Percentiles rank a stretch among this genome's conserved stretches.
These are phyloP conservation scores for Ceratocystis destructans DNA, from an alignment of 2,329 filamentous ascomycete species.

Conservation along the genomic window DNA sequence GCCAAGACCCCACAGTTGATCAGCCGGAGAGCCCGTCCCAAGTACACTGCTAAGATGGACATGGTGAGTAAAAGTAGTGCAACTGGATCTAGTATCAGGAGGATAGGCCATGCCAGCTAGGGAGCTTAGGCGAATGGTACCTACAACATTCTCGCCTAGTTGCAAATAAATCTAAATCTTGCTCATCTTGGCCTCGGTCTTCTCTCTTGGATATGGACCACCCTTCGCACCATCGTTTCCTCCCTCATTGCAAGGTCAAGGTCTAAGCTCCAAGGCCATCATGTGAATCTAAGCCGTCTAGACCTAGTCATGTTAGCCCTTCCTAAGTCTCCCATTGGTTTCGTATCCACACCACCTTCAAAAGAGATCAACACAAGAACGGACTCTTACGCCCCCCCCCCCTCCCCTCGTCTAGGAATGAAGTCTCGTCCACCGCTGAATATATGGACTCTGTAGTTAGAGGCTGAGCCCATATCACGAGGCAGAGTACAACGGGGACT, in stretches of 20 bases:
- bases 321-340: neutral
- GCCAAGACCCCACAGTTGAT: neutral
- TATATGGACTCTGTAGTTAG: neutral
- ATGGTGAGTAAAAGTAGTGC: neutral
- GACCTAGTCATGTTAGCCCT: neutral
- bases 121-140: neutral
- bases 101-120: neutral
- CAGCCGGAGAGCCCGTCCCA: neutral
- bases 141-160: neutral
- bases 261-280: neutral
- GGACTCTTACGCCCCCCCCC: neutral
- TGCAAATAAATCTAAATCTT: neutral
- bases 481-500: neutral
- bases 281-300: neutral
- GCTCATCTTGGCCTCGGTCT: neutral
- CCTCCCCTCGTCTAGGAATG: constrained; percentile 1
- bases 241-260: neutral
- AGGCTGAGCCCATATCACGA: neutral
- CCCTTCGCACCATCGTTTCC: neutral
- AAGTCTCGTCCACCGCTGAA: neutral
- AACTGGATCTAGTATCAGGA: neutral
- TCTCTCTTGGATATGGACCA: neutral
- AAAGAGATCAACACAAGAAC: neutral
- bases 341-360: neutral
- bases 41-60: neutral